Evolutionary conservation across 2,329 filamentous ascomycete genomes (phyloP), one percentile per base, ranked within the genome.

Genomic region (Clarireedia hainanense): DNA sequence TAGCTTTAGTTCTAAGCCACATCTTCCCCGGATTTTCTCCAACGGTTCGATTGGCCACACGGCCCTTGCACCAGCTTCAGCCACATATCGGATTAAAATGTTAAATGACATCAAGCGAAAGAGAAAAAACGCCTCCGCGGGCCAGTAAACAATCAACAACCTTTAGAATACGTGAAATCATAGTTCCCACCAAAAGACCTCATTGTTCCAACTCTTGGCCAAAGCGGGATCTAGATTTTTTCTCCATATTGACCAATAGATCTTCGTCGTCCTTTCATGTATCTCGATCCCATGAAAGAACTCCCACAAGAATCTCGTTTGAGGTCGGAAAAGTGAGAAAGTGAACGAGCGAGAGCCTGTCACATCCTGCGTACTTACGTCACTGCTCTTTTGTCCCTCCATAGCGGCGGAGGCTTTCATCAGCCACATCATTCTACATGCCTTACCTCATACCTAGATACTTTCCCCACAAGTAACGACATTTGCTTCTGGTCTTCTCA

Each of bases 181-280:
- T n/a, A 40, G 17, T n/a, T 53, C 51, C 40, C 40, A 47, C 46
- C 42, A 45, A 40, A 40, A 40, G 17, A 20, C 10, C 42, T 20
- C 12, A 36, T 36, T 30, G 24, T 47, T 53, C 51, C 51, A 47
- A 53, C 51, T 53, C 46, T 53, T 53, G 47, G 47, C 30, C 36
- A 40, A 7, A 7, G 10, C 27, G 4, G 39, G 48, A 47, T 53
- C 51, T 48, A 27, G 43, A 40, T 48, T 48, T 48, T 27, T 26
- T 3, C 14, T 20, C 12, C 37, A 27, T 48, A 23, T 14, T 15
- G 3, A 20, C 14, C 17, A 30, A 40, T 48, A 12, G 20, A 30
- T 39, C 51, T 52, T 42, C 45, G 20, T 43, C 5, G 3, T 26
- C 17, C 40, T 34, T 47, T 47, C 48, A 50, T 39, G 34, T 20